Percentiles rank a stretch among this genome's conserved stretches.
These are phyloP conservation scores for Kuraishia ogatae DNA, from an alignment of 805 yeast genomes.

Conservation along the genomic window DNA sequence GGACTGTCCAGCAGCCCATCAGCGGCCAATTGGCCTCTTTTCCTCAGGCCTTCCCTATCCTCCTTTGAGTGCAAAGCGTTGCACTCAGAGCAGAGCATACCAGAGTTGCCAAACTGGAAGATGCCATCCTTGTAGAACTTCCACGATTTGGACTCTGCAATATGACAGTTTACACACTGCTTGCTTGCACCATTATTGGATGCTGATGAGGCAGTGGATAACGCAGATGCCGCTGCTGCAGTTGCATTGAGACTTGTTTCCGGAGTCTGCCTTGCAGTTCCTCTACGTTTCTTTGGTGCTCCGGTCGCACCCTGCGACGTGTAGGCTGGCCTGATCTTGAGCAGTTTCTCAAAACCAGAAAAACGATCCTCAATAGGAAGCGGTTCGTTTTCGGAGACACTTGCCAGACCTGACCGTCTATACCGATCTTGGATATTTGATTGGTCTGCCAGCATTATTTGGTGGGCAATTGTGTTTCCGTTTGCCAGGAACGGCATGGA, in stretches of 20 bases:
- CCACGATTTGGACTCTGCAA: slow-evolving; percentile 20
- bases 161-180: slow-evolving; percentile 22
- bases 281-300: background rate
- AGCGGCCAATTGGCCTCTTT: slow-evolving; percentile 22
- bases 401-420: slow-evolving; percentile 12
- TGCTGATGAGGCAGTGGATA: slow-evolving; percentile 5
- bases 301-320: background rate
- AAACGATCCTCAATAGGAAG: slow-evolving; percentile 13
- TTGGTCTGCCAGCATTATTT: slow-evolving; percentile 21
- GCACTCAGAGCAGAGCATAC: slow-evolving; percentile 21
- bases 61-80: slow-evolving; percentile 14
- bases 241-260: slow-evolving; percentile 18
- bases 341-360: slow-evolving; percentile 18
- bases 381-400: background rate
- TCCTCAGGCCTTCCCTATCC: slow-evolving; percentile 16
- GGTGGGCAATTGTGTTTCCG: slow-evolving; percentile 22
- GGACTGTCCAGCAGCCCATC: slow-evolving; percentile 25
- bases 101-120: slow-evolving; percentile 25
- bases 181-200: slow-evolving; percentile 3
- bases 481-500: slow-evolving; percentile 21
- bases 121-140: slow-evolving; percentile 23
- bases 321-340: slow-evolving; percentile 1
- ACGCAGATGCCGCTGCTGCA: slow-evolving; percentile 16
- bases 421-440: slow-evolving; percentile 14
- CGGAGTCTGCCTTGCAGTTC: slow-evolving; percentile 12